Evolutionary conservation across 2,329 filamentous ascomycete genomes (phyloP).

Genomic region (Trichoderma lentiforme): DNA sequence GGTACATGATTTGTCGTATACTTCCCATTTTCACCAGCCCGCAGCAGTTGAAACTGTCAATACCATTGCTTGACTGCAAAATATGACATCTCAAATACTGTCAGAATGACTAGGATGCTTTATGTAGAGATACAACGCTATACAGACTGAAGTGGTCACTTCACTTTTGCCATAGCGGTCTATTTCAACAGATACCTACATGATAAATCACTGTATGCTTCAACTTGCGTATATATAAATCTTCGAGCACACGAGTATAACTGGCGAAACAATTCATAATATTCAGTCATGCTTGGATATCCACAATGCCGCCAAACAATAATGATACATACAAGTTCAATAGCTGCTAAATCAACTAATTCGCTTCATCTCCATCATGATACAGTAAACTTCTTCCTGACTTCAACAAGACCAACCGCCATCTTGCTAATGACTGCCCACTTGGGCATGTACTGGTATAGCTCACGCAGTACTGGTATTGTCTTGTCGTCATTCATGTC

Average conservation of each 20-base stretch:
- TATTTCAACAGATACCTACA: background rate
- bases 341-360: background rate
- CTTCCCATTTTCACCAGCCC: background rate
- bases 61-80: background rate
- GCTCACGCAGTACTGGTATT: slow-evolving; percentile 83
- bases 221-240: background rate
- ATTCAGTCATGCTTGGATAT: background rate
- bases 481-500: slow-evolving; percentile 70
- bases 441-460: slow-evolving; percentile 67
- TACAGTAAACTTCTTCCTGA: slow-evolving; percentile 60
- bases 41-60: background rate
- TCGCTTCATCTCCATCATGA: background rate
- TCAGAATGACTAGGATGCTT: no score
- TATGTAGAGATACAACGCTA: no score
- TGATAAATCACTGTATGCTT: background rate
- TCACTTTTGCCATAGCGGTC: no score
- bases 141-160: no score
- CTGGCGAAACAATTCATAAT: background rate
- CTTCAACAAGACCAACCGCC: slow-evolving; percentile 76
- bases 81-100: no score
- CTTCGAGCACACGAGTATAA: accelerated
- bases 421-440: slow-evolving; percentile 80
- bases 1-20: background rate
- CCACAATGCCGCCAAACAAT: background rate
- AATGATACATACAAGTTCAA: background rate